Conservation (phyloP, 257 asterid genomes). For the Nicotiana tomentosiformis region DNA sequence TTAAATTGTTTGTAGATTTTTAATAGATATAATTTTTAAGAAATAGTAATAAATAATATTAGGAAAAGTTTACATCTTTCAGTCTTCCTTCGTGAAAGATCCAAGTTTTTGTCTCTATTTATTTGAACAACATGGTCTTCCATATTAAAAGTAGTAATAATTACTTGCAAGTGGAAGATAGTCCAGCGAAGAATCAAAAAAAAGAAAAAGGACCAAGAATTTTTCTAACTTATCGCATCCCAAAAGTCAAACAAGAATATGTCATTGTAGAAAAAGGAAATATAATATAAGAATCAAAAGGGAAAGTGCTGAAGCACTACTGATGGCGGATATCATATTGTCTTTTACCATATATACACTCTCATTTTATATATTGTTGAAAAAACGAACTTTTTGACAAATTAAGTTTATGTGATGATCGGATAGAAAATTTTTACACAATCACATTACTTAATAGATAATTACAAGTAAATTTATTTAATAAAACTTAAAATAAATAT, state of each 20-base stretch:
- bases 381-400: not conserved
- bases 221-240: not conserved
- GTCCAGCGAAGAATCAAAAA: not conserved
- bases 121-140: constrained; percentile 1
- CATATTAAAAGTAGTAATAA: not conserved
- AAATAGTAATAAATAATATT: not conserved
- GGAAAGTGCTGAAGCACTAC: not conserved
- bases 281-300: not conserved
- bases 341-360: not conserved
- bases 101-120: not conserved
- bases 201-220: not conserved
- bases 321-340: not conserved
- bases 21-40: not conserved
- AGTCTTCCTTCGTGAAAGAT: not conserved
- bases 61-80: not conserved
- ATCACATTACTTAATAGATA: too few relatives aligned
- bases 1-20: not conserved
- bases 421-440: too few relatives aligned
- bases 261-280: not conserved
- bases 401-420: too few relatives aligned
- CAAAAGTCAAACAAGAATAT: not conserved
- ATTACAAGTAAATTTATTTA: too few relatives aligned
- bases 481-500: too few relatives aligned
- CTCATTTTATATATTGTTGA: not conserved
- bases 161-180: not conserved